These are phyloP conservation scores for Copromyces sp. DNA, from an alignment of 495 filamentous ascomycete species.

Conservation along the genomic window DNA sequence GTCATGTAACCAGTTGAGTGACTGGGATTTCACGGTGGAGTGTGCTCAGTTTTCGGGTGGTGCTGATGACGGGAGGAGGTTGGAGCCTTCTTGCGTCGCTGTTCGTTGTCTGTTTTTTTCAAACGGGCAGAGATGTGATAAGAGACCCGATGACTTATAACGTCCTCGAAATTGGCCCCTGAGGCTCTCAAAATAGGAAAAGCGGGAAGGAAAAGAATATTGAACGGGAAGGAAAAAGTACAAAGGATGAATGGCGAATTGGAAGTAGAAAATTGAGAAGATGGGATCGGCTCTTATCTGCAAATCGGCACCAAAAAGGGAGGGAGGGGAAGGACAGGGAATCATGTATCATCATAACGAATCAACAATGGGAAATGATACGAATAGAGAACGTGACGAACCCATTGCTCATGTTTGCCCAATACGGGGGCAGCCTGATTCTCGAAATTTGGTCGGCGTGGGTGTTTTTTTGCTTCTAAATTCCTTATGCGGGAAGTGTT, in stretches of 20 bases:
- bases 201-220: background rate
- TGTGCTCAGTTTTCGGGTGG: background rate
- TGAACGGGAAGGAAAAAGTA: background rate
- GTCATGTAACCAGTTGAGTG: background rate
- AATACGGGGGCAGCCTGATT: background rate
- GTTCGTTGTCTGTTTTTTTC: background rate
- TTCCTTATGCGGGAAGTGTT: background rate
- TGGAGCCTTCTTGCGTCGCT: background rate
- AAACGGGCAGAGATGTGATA: background rate
- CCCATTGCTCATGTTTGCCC: slow-evolving; percentile 11
- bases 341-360: background rate
- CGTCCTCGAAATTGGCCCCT: background rate
- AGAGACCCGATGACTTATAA: background rate
- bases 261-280: background rate
- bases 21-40: background rate
- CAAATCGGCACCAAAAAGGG: background rate
- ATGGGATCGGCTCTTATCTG: background rate
- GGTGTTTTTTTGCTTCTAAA: background rate
- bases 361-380: background rate
- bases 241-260: background rate
- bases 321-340: background rate
- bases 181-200: background rate
- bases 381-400: background rate
- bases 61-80: background rate
- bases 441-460: background rate